These are phyloP conservation scores for Metrosideros polymorpha DNA, from an alignment of 441 rosid genomes.

Conservation along the genomic window DNA sequence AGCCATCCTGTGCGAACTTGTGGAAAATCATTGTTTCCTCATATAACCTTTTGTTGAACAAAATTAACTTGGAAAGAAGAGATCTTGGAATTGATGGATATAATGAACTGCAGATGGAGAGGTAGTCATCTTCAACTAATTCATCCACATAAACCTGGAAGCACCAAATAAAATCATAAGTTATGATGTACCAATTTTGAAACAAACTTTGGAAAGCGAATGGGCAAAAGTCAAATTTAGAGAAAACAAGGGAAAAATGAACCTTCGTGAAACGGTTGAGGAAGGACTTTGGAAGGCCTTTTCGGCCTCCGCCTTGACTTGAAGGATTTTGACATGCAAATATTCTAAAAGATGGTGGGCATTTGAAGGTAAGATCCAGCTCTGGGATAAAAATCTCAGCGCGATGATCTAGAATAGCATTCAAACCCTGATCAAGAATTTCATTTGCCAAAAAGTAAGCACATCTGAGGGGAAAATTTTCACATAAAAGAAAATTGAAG, in stretches of 20 bases:
- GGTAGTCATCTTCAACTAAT: slow-evolving; percentile 84
- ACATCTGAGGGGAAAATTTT: neutral
- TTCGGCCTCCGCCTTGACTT: slow-evolving; percentile 98
- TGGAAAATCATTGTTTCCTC: slow-evolving; percentile 72
- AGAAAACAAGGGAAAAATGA: slow-evolving; percentile 2
- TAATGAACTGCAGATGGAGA: slow-evolving; percentile 70
- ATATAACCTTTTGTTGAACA: slow-evolving; percentile 68
- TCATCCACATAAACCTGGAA: slow-evolving; percentile 91
- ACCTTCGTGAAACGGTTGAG: slow-evolving; percentile 97
- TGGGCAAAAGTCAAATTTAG: neutral
- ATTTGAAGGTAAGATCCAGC: slow-evolving; percentile 69
- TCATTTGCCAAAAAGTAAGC: neutral
- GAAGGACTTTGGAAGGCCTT: slow-evolving; percentile 98
- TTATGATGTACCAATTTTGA: neutral
- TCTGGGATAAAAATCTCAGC: slow-evolving; percentile 97
- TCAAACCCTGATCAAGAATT: slow-evolving; percentile 54
- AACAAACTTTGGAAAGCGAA: neutral
- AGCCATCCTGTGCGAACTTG: slow-evolving; percentile 87
- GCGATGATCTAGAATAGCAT: slow-evolving; percentile 97
- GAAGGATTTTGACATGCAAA: slow-evolving; percentile 99
- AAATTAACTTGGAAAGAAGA: slow-evolving; percentile 65
- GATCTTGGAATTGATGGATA: slow-evolving; percentile 67
- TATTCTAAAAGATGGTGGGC: slow-evolving; percentile 82
- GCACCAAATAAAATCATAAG: slow-evolving; percentile 1
- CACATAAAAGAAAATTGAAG: neutral